These are phyloP conservation scores for Ajuga chamaepitys DNA, from an alignment of 257 asterid species.

Conservation along the genomic window DNA sequence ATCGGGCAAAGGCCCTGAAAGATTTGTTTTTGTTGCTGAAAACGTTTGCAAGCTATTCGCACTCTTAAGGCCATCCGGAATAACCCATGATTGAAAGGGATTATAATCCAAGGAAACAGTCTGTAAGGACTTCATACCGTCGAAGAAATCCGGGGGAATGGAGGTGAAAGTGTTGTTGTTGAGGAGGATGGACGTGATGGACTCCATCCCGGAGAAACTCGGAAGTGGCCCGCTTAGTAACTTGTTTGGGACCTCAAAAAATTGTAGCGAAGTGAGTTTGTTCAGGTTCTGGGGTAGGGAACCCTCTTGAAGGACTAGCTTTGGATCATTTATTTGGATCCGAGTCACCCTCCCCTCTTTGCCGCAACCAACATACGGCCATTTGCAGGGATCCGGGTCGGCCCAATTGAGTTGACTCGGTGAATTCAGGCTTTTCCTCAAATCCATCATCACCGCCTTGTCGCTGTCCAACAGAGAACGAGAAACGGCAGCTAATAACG, in stretches of 20 bases:
- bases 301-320: constrained; percentile 54
- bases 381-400: constrained; percentile 38
- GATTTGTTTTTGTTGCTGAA: constrained; percentile 49
- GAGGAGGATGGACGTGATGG: constrained; percentile 36
- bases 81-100: constrained; percentile 43
- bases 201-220: constrained; percentile 46
- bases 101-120: constrained; percentile 52
- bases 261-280: constrained; percentile 36
- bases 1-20: constrained; percentile 56
- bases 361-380: constrained; percentile 35
- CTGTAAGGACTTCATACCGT: constrained; percentile 55
- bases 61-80: constrained; percentile 42
- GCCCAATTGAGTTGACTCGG: constrained; percentile 39
- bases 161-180: constrained; percentile 49
- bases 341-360: constrained; percentile 33
- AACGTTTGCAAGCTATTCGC: constrained; percentile 38
- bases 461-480: constrained; percentile 33
- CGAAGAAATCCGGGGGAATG: constrained; percentile 68
- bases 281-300: constrained; percentile 44
- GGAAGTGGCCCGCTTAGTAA: constrained; percentile 61
- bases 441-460: constrained; percentile 47
- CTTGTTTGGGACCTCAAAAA: constrained; percentile 51
- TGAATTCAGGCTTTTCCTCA: constrained; percentile 30
- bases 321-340: constrained; percentile 60
- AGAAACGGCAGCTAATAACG: constrained; percentile 18